Percentiles rank a stretch among this genome's conserved stretches.
Conservation (phyloP, 495 filamentous ascomycete genomes). For the Aspergillus steynii region DNA sequence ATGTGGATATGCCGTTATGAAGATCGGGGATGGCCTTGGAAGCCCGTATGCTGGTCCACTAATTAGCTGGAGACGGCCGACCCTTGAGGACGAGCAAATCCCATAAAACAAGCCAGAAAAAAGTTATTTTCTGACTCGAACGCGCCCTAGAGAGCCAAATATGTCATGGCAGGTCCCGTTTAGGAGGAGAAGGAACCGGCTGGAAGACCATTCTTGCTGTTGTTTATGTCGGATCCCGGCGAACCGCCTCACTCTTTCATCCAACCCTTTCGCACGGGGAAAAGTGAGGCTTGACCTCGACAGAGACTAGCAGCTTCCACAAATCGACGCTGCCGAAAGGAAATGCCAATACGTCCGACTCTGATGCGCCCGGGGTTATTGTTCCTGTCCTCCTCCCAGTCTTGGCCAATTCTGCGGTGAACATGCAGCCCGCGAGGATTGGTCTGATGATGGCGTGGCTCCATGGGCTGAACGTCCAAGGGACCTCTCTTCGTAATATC, state of each 20-base stretch:
- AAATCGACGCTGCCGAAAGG: constrained; percentile 14
- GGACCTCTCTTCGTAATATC: constrained; percentile 6
- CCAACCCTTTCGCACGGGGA: constrained; percentile 39
- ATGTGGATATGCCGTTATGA: constrained; percentile 17
- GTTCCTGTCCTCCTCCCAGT: constrained; percentile 12
- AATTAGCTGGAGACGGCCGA: neutral
- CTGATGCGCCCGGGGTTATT: constrained; percentile 12
- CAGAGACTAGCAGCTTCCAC: constrained; percentile 17
- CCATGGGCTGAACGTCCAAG: constrained; percentile 27
- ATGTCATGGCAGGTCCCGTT: constrained; percentile 2
- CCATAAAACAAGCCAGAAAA: constrained; percentile 9
- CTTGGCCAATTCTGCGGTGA: constrained; percentile 27
- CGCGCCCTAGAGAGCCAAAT: constrained; percentile 10
- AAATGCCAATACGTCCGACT: constrained; percentile 9
- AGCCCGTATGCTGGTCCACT: constrained; percentile 5
- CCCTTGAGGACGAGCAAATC: neutral
- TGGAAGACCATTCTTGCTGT: constrained; percentile 10
- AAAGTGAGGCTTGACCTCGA: constrained; percentile 34
- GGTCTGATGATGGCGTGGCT: constrained; percentile 43
- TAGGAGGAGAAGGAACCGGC: constrained; percentile 6
- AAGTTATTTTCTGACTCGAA: constrained; percentile 5
- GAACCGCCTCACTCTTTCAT: constrained; percentile 46
- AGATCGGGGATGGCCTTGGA: constrained; percentile 6
- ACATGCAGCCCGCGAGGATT: constrained; percentile 26
- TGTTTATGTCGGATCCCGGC: constrained; percentile 27